These are phyloP conservation scores for Dichotomopilus funicola DNA, from an alignment of 2,329 filamentous ascomycete genomes.

Conservation along the genomic window DNA sequence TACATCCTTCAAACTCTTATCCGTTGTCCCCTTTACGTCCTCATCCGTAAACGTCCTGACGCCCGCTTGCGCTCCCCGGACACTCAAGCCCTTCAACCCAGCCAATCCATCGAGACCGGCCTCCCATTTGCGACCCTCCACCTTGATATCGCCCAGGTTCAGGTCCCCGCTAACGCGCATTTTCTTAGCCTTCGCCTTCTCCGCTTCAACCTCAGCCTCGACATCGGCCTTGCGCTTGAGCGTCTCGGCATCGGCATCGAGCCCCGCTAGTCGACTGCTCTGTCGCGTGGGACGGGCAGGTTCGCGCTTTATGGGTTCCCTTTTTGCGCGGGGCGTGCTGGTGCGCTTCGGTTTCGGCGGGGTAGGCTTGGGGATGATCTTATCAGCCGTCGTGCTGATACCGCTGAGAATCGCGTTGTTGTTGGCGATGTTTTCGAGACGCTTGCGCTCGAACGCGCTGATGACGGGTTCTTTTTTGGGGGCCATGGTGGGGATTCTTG, in stretches of 20 bases:
- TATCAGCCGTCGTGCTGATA: constrained; percentile 64
- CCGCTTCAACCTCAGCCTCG: constrained; percentile 38
- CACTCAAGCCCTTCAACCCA: constrained; percentile 47
- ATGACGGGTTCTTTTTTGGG: constrained; percentile 47
- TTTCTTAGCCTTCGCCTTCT: constrained; percentile 51
- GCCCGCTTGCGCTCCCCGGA: constrained; percentile 67
- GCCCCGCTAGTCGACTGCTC: constrained; percentile 52
- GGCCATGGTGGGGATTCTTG: constrained; percentile 35
- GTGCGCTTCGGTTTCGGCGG: constrained; percentile 35
- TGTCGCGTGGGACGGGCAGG: constrained; percentile 45
- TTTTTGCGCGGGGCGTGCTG: constrained; percentile 29
- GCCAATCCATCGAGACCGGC: constrained; percentile 59
- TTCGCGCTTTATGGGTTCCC: constrained; percentile 43
- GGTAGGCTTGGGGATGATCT: constrained; percentile 54
- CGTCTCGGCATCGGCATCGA: constrained; percentile 42
- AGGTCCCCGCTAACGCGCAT: constrained; percentile 50
- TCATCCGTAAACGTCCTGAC: constrained; percentile 80
- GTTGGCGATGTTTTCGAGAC: constrained; percentile 78
- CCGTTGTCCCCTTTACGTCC: constrained; percentile 70
- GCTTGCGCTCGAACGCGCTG: constrained; percentile 80
- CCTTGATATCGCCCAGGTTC: constrained; percentile 67
- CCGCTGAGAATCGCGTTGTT: constrained; percentile 77
- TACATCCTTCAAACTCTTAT: constrained; percentile 67
- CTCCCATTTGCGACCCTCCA: constrained; percentile 73
- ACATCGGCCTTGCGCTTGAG: constrained; percentile 47